These are phyloP conservation scores for Mallotus japonicus DNA, from an alignment of 441 rosid species.

Conservation along the genomic window DNA sequence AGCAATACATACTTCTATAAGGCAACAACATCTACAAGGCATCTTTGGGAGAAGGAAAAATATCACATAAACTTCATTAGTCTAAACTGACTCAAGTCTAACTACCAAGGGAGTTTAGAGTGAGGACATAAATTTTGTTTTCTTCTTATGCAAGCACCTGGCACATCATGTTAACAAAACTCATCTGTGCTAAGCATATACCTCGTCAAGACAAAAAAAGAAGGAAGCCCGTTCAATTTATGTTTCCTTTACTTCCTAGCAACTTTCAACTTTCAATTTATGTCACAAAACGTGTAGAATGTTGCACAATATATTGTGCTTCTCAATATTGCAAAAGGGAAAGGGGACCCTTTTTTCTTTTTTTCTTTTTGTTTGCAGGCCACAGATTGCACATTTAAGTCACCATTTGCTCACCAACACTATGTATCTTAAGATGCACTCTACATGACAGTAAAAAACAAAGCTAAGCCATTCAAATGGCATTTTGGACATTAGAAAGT, in stretches of 20 bases:
- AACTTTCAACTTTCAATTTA: neutral
- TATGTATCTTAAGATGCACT: neutral
- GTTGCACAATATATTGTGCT: neutral
- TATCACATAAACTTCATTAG: neutral
- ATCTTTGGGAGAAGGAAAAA: neutral
- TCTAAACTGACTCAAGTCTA: no score
- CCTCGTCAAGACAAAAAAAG: conserved; percentile 3
- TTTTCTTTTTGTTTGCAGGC: neutral
- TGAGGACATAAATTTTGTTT: neutral
- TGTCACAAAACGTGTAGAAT: neutral
- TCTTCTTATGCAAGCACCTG: neutral
- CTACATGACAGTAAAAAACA: neutral
- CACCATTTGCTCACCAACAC: neutral
- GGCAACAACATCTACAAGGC: neutral
- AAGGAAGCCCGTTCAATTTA: neutral
- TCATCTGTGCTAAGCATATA: neutral
- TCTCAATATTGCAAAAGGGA: neutral
- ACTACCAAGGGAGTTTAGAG: no score
- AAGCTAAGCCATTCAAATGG: neutral
- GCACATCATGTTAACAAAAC: neutral
- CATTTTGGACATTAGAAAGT: neutral
- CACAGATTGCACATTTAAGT: neutral
- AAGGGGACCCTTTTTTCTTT: neutral
- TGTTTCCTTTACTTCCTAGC: neutral
- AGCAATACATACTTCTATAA: neutral